A percentile compares a stretch with the other conserved stretches of the same genome.
Conservation (phyloP, 2,329 filamentous ascomycete genomes). For the Sarocladium kiliense region DNA sequence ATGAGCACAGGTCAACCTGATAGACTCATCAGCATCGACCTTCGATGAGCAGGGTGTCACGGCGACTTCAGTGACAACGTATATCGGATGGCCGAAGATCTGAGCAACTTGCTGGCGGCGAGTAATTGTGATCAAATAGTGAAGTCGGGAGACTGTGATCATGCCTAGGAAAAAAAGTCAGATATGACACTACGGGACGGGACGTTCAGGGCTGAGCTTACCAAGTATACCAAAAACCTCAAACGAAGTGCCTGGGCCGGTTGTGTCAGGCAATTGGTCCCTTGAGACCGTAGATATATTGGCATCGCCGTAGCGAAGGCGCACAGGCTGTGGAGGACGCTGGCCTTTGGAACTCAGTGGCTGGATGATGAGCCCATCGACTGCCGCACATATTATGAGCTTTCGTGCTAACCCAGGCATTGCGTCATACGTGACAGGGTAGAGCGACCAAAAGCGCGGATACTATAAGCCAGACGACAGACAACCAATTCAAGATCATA, state of each 20-base stretch:
- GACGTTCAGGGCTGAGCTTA: conserved; percentile 22
- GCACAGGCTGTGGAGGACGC: conserved; percentile 51
- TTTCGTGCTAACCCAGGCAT: conserved; percentile 81
- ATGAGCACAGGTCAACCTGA: conserved; percentile 30
- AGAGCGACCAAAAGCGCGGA: neutral
- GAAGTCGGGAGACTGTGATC: conserved; percentile 72
- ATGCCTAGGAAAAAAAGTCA: conserved; percentile 55
- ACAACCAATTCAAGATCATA: neutral
- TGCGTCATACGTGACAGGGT: conserved; percentile 13
- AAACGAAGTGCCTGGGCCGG: conserved; percentile 44
- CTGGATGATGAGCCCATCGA: conserved; percentile 79
- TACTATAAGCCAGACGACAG: neutral
- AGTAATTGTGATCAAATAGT: conserved; percentile 83
- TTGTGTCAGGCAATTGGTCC: conserved; percentile 39
- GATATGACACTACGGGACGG: neutral
- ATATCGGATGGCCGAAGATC: conserved; percentile 75
- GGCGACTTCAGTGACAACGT: conserved; percentile 81
- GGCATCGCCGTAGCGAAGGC: conserved; percentile 65
- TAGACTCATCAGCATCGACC: conserved; percentile 66
- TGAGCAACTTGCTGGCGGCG: conserved; percentile 84
- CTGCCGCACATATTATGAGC: conserved; percentile 71
- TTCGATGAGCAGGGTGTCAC: conserved; percentile 83
- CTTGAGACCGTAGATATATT: conserved; percentile 37
- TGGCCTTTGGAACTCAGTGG: conserved; percentile 59
- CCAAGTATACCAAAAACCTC: conserved; percentile 58